Evolutionary conservation across 306 rosid genomes (phyloP).

Genomic region (Vachellia pachyceras): DNA sequence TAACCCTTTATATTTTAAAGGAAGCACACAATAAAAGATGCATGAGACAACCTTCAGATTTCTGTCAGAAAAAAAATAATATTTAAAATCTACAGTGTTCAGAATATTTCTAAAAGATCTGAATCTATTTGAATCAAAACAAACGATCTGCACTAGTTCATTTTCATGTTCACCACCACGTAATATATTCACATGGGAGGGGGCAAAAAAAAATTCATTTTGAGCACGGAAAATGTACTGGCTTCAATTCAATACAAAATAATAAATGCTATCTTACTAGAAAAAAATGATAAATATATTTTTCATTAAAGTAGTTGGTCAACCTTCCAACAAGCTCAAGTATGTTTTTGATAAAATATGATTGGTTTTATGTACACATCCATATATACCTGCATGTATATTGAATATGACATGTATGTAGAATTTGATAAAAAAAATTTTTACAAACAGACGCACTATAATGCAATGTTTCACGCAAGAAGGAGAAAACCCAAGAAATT

Average conservation of each 20-base stretch:
- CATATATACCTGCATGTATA: too few relatives aligned
- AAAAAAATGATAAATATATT: too few relatives aligned
- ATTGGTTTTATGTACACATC: too few relatives aligned
- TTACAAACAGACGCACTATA: background rate
- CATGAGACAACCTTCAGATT: background rate
- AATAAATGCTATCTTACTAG: too few relatives aligned
- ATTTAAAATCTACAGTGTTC: background rate
- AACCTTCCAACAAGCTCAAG: too few relatives aligned
- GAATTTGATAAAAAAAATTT: too few relatives aligned
- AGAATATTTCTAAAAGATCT: background rate
- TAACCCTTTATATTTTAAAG: too few relatives aligned
- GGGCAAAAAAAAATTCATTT: background rate
- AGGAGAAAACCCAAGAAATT: slow-evolving; percentile 15
- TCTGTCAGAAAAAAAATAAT: background rate
- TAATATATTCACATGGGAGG: background rate
- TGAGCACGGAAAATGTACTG: background rate
- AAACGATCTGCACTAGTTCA: background rate
- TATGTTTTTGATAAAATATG: too few relatives aligned
- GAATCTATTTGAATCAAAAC: background rate
- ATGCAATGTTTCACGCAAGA: background rate
- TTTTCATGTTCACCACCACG: background rate
- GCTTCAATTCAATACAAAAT: background rate
- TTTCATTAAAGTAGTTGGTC: too few relatives aligned
- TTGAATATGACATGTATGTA: too few relatives aligned
- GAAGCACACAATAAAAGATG: background rate